Base-by-base conservation (phyloP, 768 basidiomycete species). In the Russula griseocarnosa region DNA sequence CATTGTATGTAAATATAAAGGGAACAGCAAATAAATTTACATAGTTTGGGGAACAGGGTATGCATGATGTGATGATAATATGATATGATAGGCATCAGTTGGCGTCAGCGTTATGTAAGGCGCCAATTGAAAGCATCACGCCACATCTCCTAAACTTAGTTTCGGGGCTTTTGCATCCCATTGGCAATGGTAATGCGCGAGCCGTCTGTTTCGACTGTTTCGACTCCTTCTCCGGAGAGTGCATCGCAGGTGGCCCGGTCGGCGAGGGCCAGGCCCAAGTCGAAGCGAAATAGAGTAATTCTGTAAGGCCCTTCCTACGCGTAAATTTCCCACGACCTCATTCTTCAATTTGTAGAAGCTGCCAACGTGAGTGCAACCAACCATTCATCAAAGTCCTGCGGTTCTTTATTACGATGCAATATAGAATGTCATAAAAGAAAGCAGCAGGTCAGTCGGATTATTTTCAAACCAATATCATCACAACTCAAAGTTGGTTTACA, bases 341-440 rank as follows among this genome's bases (percentile, higher is more conserved):
- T 26, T 49, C 32, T 49, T 51, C 32, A 44, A 40, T 20, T 42
- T 8, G 10, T 55, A 69, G 68, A 62, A 69, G 68, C 20, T 69
- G 68, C 38, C 68, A 67, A 60, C 62, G 68, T 69, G 60, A 61
- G 66, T 44, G 14, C 34, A 24, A 9, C 46, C 24, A n/a, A 3
- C 20, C 13, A 47, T 52, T 24, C 22, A 36, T 47, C 34, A 5
- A 5, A 18, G 52, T 40, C n/a, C 11, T 20, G 5, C 2, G 13
- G 11, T 28, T 38, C 16, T 24, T 47, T 38, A 20, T 3, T 36
- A 36, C 22, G 5, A 30, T 52, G 16, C 32, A 47, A 36, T 30
- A 16, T 49, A 71, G 70, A 65, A 16, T 71, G 70, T 65, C 70
- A 71, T 57, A 66, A 55, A 58, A 62, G 70, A 60, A 71, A 71